Evolutionary conservation across 179 eudicot species (phyloP), one percentile per base, ranked within the genome.

Genomic region (Silene noctiflora): DNA sequence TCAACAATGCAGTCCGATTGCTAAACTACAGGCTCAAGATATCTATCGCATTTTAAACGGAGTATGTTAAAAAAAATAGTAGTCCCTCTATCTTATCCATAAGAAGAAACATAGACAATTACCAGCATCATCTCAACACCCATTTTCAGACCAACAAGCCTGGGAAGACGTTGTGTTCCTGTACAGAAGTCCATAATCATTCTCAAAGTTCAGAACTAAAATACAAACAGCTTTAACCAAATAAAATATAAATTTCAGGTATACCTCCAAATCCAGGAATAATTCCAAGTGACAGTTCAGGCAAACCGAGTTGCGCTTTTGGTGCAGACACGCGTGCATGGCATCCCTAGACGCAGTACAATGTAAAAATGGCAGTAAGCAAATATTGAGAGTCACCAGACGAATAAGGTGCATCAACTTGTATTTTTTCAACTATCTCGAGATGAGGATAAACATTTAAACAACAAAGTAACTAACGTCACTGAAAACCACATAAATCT

Each of bases 111-210:
- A 8, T 27, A 42, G n/a, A 56, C 63, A 69, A 84, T 83, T 86
- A 94, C 98, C 91, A 88, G 80, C 94, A 94, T 84, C 78, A 91
- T 86, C 74, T 94, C 91, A 74, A 91, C 73, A 55, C 90, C 90
- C 81, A 87, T 91, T 42, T 86, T 65, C 76, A 91, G 66, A 72
- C 98, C 98, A 63, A 90, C 77, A 76, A 94, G 97, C 84, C 98
- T 90, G 42, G 98, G 98, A 78, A 94, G 98, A 77, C 95, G 93
- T 29, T 91, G 98, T 31, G 98, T 94, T 53, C 98, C 98, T 93
- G 84, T 25, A 61, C 62, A 59, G 74, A 74, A 46, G 33, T 53
- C 68, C 35, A 70, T 67, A 13, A 73, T 42, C 66, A 35, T 53
- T 4, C 58, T 72, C 11, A 62, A 61, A 59, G 42, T 19, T 27